Evolutionary conservation across 495 filamentous ascomycete genomes (phyloP).

Genomic region (Sporormia fimetaria): DNA sequence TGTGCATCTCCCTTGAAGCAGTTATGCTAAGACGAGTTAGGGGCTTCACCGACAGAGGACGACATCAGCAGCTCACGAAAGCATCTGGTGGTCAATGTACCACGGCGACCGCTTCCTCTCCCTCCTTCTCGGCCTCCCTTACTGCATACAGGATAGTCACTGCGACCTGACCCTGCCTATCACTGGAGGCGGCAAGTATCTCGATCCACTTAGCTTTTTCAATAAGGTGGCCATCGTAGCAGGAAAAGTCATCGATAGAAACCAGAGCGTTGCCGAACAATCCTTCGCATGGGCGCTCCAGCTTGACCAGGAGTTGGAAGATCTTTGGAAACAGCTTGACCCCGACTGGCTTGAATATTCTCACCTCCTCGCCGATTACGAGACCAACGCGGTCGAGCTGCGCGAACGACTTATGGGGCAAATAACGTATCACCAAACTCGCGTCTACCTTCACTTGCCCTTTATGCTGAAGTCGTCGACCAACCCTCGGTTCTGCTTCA

Average conservation of each 20-base stretch:
- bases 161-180: constrained; percentile 25
- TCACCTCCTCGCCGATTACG: constrained; percentile 11
- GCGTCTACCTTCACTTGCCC: constrained; percentile 42
- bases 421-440: constrained; percentile 38
- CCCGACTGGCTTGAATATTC: constrained; percentile 27
- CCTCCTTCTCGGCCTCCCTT: constrained; percentile 43
- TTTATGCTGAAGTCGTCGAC: constrained; percentile 42
- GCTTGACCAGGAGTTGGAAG: constrained; percentile 41
- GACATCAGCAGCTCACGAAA: constrained; percentile 24
- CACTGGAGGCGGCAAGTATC: constrained; percentile 16
- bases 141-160: constrained; percentile 34
- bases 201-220: constrained; percentile 23
- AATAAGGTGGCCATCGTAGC: constrained; percentile 34
- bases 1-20: not conserved
- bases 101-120: constrained; percentile 37
- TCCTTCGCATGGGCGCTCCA: constrained; percentile 35
- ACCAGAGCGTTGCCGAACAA: constrained; percentile 34
- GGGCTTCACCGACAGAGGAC: constrained; percentile 25
- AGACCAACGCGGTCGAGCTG: constrained; percentile 24
- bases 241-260: constrained; percentile 44
- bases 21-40: constrained; percentile 4
- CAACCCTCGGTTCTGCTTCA: constrained; percentile 35
- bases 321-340: constrained; percentile 33
- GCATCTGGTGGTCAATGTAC: constrained; percentile 39
- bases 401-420: constrained; percentile 35